Evolutionary conservation across 2,329 filamentous ascomycete species (phyloP).

Genomic region (Aureobasidium mangrovei): DNA sequence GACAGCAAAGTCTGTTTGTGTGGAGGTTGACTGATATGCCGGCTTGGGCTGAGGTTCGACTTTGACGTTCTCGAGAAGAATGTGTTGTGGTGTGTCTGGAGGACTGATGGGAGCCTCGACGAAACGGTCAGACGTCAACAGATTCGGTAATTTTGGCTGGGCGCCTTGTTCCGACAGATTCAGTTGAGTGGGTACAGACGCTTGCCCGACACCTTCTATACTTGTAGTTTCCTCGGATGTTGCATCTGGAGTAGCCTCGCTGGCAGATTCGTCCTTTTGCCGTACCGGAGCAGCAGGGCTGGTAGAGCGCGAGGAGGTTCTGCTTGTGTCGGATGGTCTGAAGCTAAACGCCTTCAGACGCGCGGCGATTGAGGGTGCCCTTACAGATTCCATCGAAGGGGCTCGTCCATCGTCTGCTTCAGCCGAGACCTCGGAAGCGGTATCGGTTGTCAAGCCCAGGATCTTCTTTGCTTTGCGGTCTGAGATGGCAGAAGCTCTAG

Average conservation of each 20-base stretch:
- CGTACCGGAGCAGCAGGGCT: neutral
- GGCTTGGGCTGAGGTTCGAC: neutral
- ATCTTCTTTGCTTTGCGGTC: slow-evolving; percentile 38
- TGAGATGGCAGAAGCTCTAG: slow-evolving; percentile 1
- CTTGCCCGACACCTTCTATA: neutral
- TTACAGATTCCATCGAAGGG: neutral
- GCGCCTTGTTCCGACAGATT: neutral
- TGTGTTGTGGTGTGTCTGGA: slow-evolving; percentile 22
- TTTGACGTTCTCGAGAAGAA: neutral
- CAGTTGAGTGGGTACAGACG: neutral
- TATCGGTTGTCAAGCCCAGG: slow-evolving; percentile 27
- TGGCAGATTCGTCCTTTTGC: neutral
- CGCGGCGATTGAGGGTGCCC: neutral
- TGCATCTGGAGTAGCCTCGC: neutral
- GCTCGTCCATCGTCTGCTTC: neutral
- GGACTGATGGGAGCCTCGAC: slow-evolving; percentile 5
- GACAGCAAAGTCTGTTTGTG: slow-evolving; percentile 26
- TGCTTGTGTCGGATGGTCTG: neutral
- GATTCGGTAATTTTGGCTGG: neutral
- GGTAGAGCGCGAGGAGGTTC: neutral
- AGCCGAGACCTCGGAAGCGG: neutral
- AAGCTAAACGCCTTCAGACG: neutral
- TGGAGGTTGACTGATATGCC: slow-evolving; percentile 24
- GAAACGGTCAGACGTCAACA: neutral
- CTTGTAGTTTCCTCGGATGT: neutral